Evolutionary conservation across 2,329 filamentous ascomycete genomes (phyloP).

Genomic region (Aspergillus neotritici): DNA sequence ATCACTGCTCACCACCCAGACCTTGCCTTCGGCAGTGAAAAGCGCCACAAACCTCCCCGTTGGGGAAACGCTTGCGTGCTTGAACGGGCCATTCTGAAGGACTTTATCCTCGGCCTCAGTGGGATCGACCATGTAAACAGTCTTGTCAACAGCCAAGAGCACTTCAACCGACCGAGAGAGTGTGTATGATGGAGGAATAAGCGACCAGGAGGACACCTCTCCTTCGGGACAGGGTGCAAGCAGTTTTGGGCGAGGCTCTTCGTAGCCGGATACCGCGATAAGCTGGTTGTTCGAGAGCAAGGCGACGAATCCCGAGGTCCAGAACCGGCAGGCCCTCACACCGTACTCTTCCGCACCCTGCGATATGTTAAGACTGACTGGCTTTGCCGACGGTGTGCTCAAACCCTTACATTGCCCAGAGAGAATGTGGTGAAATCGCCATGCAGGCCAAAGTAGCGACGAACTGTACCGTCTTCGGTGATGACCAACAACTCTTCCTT

Average conservation of each 20-base stretch:
- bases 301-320: slow-evolving; percentile 85
- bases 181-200: slow-evolving; percentile 82
- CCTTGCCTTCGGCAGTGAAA: slow-evolving; percentile 76
- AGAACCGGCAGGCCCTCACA: slow-evolving; percentile 86
- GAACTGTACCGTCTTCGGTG: slow-evolving; percentile 80
- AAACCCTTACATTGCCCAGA: slow-evolving; percentile 62
- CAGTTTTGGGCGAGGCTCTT: slow-evolving; percentile 80
- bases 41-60: slow-evolving; percentile 84
- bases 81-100: slow-evolving; percentile 86
- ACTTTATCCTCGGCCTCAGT: slow-evolving; percentile 86
- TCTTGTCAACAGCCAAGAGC: slow-evolving; percentile 75
- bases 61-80: slow-evolving; percentile 82
- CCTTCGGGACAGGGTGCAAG: slow-evolving; percentile 73
- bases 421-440: slow-evolving; percentile 94
- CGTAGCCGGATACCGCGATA: slow-evolving; percentile 79
- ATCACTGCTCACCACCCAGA: slow-evolving; percentile 91
- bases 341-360: slow-evolving; percentile 78
- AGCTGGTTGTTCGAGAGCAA: slow-evolving; percentile 82
- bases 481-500: slow-evolving; percentile 88
- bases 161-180: slow-evolving; percentile 91
- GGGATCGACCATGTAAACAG: slow-evolving; percentile 80
- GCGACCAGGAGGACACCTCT: slow-evolving; percentile 77
- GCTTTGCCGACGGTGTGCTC: too few species aligned
- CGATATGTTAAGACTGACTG: slow-evolving; percentile 9
- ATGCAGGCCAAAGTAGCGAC: slow-evolving; percentile 86